phyloP scores from a whole-genome alignment of 768 basidiomycete species.

The Solioccasus polychromus region DNA sequence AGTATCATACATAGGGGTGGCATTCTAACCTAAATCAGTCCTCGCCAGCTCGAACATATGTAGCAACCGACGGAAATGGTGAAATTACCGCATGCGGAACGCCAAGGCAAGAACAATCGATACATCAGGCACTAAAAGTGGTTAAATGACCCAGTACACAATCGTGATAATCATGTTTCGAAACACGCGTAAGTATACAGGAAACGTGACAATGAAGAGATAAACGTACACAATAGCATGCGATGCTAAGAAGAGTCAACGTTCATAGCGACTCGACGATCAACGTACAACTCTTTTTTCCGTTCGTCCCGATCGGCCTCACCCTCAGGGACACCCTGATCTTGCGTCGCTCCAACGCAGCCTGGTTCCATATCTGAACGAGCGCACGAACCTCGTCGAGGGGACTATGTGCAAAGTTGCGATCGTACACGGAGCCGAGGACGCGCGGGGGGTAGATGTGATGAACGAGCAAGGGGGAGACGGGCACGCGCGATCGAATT shows the following conservation, averaged over 20 bases:
- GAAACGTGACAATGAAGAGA: neutral
- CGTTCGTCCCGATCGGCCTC: neutral
- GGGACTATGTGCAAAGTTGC: slow-evolving; percentile 15
- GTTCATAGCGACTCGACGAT: slow-evolving; percentile 29
- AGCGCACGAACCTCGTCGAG: slow-evolving; percentile 25
- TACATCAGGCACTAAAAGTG: no score
- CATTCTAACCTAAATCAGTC: no score
- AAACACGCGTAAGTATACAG: no score
- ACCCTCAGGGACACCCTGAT: slow-evolving; percentile 19
- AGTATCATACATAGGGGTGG: no score
- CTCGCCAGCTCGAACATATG: no score
- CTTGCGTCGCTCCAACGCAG: slow-evolving; percentile 32
- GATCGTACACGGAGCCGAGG: slow-evolving; percentile 20
- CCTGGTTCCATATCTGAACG: slow-evolving; percentile 29
- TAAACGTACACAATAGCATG: slow-evolving; percentile 1
- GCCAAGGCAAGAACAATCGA: no score
- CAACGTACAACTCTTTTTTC: slow-evolving; percentile 11
- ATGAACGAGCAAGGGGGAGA: slow-evolving; percentile 10
- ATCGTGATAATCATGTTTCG: no score
- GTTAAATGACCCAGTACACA: no score
- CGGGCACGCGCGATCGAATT: slow-evolving; percentile 21
- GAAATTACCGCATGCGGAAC: no score
- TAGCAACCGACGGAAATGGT: no score
- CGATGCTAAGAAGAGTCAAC: no score
- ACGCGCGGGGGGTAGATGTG: slow-evolving; percentile 14